Evolutionary conservation across 371 early-diverging fungal genomes (phyloP).

Genomic region (Mortierella sp.): DNA sequence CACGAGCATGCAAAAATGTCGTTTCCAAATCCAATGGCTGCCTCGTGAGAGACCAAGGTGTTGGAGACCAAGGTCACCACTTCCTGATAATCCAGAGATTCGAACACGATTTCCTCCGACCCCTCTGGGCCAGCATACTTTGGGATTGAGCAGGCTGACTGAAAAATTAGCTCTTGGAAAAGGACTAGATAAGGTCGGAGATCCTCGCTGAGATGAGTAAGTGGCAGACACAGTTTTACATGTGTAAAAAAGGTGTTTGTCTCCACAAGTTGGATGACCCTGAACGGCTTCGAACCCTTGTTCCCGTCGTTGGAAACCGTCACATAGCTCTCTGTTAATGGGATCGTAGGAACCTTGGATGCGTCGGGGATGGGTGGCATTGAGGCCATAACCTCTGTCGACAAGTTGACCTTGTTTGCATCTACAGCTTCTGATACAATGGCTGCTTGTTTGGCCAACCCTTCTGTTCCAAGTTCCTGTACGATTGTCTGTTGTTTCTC

Average conservation of each 20-base stretch:
- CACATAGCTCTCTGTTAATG: constrained; percentile 34
- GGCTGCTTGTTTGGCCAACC: constrained; percentile 56
- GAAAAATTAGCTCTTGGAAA: constrained; percentile 60
- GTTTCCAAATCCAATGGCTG: constrained; percentile 70
- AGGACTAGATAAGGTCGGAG: constrained; percentile 72
- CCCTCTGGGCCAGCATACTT: constrained; percentile 22
- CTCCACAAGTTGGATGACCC: constrained; percentile 61
- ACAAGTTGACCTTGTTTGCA: constrained; percentile 66
- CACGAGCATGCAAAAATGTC: constrained; percentile 64
- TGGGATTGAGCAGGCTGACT: constrained; percentile 43
- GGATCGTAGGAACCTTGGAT: constrained; percentile 55
- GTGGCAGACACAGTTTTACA: constrained; percentile 65
- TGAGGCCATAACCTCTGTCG: constrained; percentile 55
- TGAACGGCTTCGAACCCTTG: constrained; percentile 54
- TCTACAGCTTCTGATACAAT: constrained; percentile 64
- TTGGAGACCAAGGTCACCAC: constrained; percentile 63
- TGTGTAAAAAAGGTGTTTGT: constrained; percentile 70
- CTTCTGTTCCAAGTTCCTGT: constrained; percentile 59
- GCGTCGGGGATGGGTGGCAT: constrained; percentile 70
- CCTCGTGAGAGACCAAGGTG: constrained; percentile 64
- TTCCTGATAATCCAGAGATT: constrained; percentile 61
- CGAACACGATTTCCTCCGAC: constrained; percentile 32
- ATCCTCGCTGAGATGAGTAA: constrained; percentile 56
- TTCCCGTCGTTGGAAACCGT: constrained; percentile 7
- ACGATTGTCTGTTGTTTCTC: constrained; percentile 51